Percentiles rank a stretch among this genome's conserved stretches.
Conservation (phyloP, 495 filamentous ascomycete genomes). For the Neurospora sp. region DNA sequence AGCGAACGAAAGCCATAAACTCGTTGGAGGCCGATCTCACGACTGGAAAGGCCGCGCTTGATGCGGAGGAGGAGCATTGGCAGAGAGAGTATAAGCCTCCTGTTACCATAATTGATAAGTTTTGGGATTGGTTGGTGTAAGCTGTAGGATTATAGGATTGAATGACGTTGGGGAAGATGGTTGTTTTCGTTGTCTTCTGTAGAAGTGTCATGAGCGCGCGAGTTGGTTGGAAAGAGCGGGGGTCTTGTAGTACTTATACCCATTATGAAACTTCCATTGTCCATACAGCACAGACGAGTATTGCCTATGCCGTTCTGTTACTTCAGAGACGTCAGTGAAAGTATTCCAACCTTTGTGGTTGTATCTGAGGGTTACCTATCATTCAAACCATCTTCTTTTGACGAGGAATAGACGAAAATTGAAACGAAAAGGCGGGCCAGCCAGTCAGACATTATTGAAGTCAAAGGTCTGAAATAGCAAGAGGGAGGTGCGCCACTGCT, state of each 20-base stretch:
- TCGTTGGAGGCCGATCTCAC: conserved; percentile 1
- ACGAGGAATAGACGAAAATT: not conserved
- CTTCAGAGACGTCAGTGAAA: not conserved
- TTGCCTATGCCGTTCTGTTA: not conserved
- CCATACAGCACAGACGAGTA: not conserved
- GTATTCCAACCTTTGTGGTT: not conserved
- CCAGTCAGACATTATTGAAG: not conserved
- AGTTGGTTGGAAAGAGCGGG: not conserved
- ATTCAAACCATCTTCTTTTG: not conserved
- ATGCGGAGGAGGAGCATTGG: conserved; percentile 8
- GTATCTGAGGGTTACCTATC: not conserved
- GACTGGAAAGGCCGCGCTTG: conserved; percentile 6
- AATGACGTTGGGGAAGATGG: not conserved
- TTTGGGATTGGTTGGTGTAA: not conserved
- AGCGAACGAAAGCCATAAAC: not conserved
- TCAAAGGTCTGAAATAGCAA: not conserved
- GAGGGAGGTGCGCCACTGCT: not conserved
- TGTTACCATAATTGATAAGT: not conserved
- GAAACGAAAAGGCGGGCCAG: not conserved
- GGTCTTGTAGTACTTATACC: not conserved
- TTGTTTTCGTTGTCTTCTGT: not conserved
- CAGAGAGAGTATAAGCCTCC: not conserved
- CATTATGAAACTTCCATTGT: not conserved
- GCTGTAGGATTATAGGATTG: not conserved
- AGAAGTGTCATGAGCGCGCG: not conserved